Conservation (phyloP, 2,329 filamentous ascomycete genomes). For the Canariomyces notabilis region DNA sequence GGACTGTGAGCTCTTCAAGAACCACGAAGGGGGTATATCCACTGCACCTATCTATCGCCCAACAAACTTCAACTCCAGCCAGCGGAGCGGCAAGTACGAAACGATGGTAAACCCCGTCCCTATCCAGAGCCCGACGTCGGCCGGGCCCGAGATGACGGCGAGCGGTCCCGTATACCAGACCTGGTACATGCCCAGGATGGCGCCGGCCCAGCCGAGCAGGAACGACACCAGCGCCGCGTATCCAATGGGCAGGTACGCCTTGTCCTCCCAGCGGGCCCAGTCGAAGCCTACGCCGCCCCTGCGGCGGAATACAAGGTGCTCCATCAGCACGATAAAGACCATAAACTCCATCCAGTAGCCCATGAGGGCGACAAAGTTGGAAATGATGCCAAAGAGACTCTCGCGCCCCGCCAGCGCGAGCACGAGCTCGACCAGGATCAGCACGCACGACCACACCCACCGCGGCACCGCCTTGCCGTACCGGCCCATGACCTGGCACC, state of each 20-base stretch:
- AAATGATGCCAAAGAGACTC: conserved; percentile 59
- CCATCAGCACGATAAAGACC: conserved; percentile 57
- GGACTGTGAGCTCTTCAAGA: too few species aligned
- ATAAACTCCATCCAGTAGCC: conserved; percentile 66
- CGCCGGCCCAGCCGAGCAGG: conserved; percentile 59
- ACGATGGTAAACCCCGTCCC: conserved; percentile 24
- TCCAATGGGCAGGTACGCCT: conserved; percentile 54
- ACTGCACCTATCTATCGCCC: conserved; percentile 8
- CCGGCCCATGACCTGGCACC: conserved; percentile 61
- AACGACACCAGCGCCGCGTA: conserved; percentile 58
- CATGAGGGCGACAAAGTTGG: conserved; percentile 65
- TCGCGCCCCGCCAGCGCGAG: conserved; percentile 59
- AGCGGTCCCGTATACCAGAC: conserved; percentile 62
- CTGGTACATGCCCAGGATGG: conserved; percentile 64
- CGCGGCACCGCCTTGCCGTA: conserved; percentile 55
- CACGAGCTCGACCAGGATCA: conserved; percentile 58
- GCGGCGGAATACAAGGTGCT: conserved; percentile 57
- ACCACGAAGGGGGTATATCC: too few species aligned
- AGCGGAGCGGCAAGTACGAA: conserved; percentile 23
- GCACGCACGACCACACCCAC: conserved; percentile 59
- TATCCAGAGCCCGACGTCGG: conserved; percentile 27
- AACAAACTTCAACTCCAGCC: conserved; percentile 22
- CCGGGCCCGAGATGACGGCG: conserved; percentile 20
- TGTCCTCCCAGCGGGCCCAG: conserved; percentile 58
- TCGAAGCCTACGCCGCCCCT: conserved; percentile 46